Evolutionary conservation across 225 moss, liverwort and hornwort species (phyloP).

Genomic region (Polytrichum commune): DNA sequence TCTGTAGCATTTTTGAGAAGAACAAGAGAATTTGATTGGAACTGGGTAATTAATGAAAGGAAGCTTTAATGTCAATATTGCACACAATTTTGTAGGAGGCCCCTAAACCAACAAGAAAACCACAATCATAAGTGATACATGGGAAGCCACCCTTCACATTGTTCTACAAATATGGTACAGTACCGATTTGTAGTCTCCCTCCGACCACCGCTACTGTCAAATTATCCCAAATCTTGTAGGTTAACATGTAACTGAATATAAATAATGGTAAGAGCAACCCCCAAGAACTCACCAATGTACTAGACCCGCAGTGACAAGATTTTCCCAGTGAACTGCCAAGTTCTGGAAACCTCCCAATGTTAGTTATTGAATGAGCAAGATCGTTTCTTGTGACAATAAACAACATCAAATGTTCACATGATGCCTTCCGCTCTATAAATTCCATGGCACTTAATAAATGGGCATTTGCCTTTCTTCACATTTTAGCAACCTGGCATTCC

Average conservation of each 20-base stretch:
- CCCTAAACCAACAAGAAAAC: conserved; percentile 47
- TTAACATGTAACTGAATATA: not conserved
- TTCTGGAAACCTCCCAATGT: no score
- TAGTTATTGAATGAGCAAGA: no score
- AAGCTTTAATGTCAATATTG: not conserved
- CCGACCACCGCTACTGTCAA: conserved; percentile 43
- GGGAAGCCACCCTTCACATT: not conserved
- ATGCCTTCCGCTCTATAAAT: no score
- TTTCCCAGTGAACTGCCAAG: no score
- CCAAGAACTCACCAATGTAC: not conserved
- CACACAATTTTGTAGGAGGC: conserved; percentile 20
- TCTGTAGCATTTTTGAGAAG: no score
- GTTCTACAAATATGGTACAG: not conserved
- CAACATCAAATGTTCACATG: no score
- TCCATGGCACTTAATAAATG: no score
- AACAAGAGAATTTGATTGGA: no score
- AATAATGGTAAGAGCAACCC: not conserved
- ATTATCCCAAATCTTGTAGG: conserved; percentile 56
- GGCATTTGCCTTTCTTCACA: no score
- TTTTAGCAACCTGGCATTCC: not conserved
- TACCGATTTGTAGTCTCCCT: conserved; percentile 11
- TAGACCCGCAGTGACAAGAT: no score
- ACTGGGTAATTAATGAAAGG: no score
- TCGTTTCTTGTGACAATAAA: no score
- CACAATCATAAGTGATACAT: conserved; percentile 41